Evolutionary conservation across 2,329 filamentous ascomycete species (phyloP), one percentile per base, ranked within the genome.

Genomic region (Huntiella omanensis): DNA sequence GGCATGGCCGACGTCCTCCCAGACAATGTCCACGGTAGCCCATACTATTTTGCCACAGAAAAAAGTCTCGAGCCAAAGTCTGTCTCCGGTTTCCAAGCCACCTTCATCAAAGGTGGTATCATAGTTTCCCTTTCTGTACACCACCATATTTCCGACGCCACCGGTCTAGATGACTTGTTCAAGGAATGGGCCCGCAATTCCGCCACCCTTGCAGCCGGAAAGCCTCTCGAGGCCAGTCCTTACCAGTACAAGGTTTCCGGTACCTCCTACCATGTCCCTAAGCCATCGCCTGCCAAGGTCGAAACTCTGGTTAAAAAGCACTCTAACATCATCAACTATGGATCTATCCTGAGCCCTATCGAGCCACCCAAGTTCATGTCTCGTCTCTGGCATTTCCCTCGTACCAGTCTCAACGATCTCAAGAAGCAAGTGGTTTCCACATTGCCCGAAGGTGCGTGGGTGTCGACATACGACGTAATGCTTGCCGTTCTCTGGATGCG

Each of bases 51-150:
- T 15, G 37, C 45, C 28, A 39, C 38, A 4, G 13, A 10, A 13
- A n/a, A 33, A 3, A 39, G 32, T 8, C 13, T 16, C 15, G 1
- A 5, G 6, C 6, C 40, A 7, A 22, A 13, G 6, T 12, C 37
- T n/a, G 28, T 40, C 7, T 6, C 22, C 13, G 38, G 45, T 16
- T 46, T 46, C 38, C 45, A 46, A 22, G 37, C 41, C 11, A 41
- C 45, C n/a, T 46, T 46, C 12, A 46, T 46, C 11, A 39, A 46
- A 8, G 45, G 45, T 5, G 45, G 45, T 4, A 32, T 46, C 15
- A 46, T 41, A n/a, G 7, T 46, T 33, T 35, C 28, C 5, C 15
- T 46, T 10, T n/a, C 28, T n/a, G 11, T 41, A 3, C 45, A 46
- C 13, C 45, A 41, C 32, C 32, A 40, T 16, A 16, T 46, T n/a